Evolutionary conservation across 441 rosid genomes (phyloP).

Genomic region (Isatis lusitanica): DNA sequence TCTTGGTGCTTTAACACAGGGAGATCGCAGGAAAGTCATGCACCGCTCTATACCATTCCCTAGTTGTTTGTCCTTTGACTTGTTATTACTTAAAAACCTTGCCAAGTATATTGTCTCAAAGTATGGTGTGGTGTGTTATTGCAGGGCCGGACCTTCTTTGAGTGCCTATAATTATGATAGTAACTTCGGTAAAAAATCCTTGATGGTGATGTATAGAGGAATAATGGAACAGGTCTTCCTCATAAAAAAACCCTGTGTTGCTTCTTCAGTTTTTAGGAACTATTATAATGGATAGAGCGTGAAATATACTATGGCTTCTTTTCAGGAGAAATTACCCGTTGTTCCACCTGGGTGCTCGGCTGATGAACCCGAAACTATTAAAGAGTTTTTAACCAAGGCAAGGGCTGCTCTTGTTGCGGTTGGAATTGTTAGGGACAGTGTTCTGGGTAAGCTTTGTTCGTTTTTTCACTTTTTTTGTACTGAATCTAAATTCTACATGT

Average conservation of each 20-base stretch:
- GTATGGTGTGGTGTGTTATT: slow-evolving; percentile 37
- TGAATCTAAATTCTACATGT: neutral
- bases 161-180: slow-evolving; percentile 98
- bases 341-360: slow-evolving; percentile 94
- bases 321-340: slow-evolving; percentile 92
- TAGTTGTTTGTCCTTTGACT: slow-evolving; percentile 19
- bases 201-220: slow-evolving; percentile 96
- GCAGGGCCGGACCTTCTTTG: slow-evolving; percentile 95
- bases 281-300: slow-evolving; percentile 5
- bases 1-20: slow-evolving; percentile 98
- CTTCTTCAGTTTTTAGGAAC: neutral
- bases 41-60: slow-evolving; percentile 10
- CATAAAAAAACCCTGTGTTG: slow-evolving; percentile 20
- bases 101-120: slow-evolving; percentile 28
- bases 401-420: slow-evolving; percentile 98
- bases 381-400: slow-evolving; percentile 82
- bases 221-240: slow-evolving; percentile 88
- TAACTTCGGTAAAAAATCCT: slow-evolving; percentile 87
- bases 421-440: slow-evolving; percentile 95
- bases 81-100: neutral
- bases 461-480: slow-evolving; percentile 7
- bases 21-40: slow-evolving; percentile 84
- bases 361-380: slow-evolving; percentile 80
- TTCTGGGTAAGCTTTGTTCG: slow-evolving; percentile 53
- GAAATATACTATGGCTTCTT: slow-evolving; percentile 33